Percentiles rank a stretch among this genome's conserved stretches.
Conservation (phyloP, 176 grass and related monocot genomes). For the Elymus sibiricus region DNA sequence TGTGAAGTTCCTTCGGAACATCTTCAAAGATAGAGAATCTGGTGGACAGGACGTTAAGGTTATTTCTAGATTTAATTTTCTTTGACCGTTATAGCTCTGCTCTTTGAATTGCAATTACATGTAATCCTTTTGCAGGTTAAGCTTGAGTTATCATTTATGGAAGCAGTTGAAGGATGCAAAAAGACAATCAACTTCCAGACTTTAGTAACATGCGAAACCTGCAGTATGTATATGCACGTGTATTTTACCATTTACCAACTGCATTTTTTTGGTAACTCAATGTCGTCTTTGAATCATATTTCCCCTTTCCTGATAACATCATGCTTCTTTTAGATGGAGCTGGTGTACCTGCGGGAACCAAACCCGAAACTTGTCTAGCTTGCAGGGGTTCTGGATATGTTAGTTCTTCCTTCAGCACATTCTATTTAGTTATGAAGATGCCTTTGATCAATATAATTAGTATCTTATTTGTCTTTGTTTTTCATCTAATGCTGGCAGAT, state of each 20-base stretch:
- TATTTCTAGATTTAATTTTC: conserved; percentile 24
- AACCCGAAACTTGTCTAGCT: conserved; percentile 78
- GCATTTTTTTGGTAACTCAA: background rate
- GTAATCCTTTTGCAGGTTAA: conserved; percentile 45
- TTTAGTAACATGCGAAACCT: conserved; percentile 64
- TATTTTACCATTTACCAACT: background rate
- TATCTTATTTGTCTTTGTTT: conserved; percentile 22
- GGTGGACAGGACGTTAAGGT: conserved; percentile 87
- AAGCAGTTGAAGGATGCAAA: conserved; percentile 89
- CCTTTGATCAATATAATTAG: background rate
- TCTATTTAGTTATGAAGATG: background rate
- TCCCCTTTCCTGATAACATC: background rate
- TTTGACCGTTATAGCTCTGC: background rate
- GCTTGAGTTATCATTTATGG: conserved; percentile 96
- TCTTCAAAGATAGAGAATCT: conserved; percentile 78
- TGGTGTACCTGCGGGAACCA: conserved; percentile 91
- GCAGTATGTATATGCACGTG: conserved; percentile 56
- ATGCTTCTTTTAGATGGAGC: conserved; percentile 53
- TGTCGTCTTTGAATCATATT: conserved; percentile 17
- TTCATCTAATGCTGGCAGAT: conserved; percentile 42
- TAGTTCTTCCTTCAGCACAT: conserved; percentile 26
- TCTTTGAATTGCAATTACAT: conserved; percentile 17
- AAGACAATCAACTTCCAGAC: conserved; percentile 75
- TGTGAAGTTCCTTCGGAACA: conserved; percentile 87
- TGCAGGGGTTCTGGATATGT: conserved; percentile 90